Evolutionary conservation across 306 rosid species (phyloP).

Genomic region (Rubus parviflorus): DNA sequence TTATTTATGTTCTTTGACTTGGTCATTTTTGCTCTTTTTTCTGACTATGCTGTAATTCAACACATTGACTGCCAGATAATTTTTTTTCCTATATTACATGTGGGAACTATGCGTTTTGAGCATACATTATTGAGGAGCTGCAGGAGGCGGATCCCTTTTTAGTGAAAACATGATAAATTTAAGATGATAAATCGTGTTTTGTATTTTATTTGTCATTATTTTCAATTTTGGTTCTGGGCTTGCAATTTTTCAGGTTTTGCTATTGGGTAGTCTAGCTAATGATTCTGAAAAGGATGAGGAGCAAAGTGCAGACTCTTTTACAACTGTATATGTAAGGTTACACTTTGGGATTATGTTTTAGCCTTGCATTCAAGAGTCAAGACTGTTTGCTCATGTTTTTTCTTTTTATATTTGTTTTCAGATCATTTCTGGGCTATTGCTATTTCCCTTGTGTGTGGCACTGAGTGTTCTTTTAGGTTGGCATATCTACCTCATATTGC

Average conservation of each 20-base stretch:
- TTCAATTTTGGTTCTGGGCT: neutral
- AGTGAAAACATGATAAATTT: conserved; percentile 15
- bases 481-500: conserved; percentile 84
- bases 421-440: conserved; percentile 79
- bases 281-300: conserved; percentile 62
- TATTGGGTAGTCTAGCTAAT: conserved; percentile 71
- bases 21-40: conserved; percentile 8
- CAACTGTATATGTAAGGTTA: conserved; percentile 71
- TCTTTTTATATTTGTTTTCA: conserved; percentile 30
- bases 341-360: conserved; percentile 17
- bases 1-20: conserved; percentile 25
- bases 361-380: conserved; percentile 5
- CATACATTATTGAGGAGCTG: conserved; percentile 13
- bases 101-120: conserved; percentile 1
- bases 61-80: neutral
- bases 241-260: conserved; percentile 64
- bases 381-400: conserved; percentile 34
- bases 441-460: conserved; percentile 68
- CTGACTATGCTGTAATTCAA: conserved; percentile 14
- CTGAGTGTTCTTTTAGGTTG: conserved; percentile 81
- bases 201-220: conserved; percentile 4
- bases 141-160: conserved; percentile 12
- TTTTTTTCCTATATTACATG: neutral
- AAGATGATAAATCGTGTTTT: conserved; percentile 6
- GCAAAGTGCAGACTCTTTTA: conserved; percentile 57